These are phyloP conservation scores for Sindora glabra DNA, from an alignment of 306 rosid species.

Conservation along the genomic window DNA sequence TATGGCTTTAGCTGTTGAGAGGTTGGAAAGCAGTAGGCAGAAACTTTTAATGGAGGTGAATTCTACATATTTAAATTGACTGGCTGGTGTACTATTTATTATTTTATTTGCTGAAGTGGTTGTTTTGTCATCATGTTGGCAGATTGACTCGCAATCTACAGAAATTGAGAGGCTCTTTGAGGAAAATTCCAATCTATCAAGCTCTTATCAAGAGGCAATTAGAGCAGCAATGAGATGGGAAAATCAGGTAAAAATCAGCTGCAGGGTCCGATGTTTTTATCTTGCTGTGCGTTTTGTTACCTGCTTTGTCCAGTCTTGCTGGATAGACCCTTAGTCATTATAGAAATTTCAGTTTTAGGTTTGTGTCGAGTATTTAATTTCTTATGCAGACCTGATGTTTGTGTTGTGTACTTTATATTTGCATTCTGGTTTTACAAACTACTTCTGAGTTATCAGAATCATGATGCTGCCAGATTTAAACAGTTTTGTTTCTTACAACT, in stretches of 20 bases:
- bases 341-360: not conserved
- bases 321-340: not conserved
- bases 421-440: not conserved
- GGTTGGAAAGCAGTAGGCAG: conserved; percentile 89
- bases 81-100: conserved; percentile 5
- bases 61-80: not conserved
- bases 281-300: not conserved
- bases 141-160: conserved; percentile 89
- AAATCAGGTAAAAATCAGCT: conserved; percentile 56
- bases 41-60: conserved; percentile 80
- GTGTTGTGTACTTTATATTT: not conserved
- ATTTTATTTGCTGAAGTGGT: conserved; percentile 14
- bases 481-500: not conserved
- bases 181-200: conserved; percentile 70
- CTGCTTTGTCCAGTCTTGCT: not conserved
- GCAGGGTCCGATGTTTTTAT: not conserved
- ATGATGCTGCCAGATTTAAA: not conserved
- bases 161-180: conserved; percentile 90
- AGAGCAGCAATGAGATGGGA: conserved; percentile 60
- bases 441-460: not conserved
- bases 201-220: conserved; percentile 59
- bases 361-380: not conserved
- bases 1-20: conserved; percentile 86
- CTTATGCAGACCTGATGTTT: not conserved
- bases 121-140: conserved; percentile 27